phyloP scores from a whole-genome alignment of 371 early-diverging fungal species.

The Capillidium rhysosporum region DNA sequence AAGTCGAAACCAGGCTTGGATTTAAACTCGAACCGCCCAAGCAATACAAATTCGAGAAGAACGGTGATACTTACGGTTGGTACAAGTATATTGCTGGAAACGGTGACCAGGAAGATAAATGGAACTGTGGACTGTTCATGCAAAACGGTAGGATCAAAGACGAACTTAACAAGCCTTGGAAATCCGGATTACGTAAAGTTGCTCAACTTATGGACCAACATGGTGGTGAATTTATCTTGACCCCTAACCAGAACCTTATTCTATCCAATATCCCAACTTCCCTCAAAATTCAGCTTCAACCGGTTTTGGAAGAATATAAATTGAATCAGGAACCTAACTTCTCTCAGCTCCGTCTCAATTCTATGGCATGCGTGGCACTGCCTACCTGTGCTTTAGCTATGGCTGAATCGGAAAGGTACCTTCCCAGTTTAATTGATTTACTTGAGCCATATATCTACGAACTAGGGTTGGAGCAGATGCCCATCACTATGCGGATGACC shows the following conservation, averaged over 20 bases:
- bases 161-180: constrained; percentile 47
- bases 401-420: constrained; percentile 90
- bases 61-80: constrained; percentile 90
- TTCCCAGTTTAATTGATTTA: constrained; percentile 56
- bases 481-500: constrained; percentile 87
- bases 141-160: constrained; percentile 85
- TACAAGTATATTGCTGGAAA: too few relatives aligned
- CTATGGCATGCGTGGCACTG: constrained; percentile 87
- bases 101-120: constrained; percentile 53
- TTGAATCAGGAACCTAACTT: constrained; percentile 54
- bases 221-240: constrained; percentile 61
- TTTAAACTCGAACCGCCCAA: constrained; percentile 37
- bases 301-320: constrained; percentile 48
- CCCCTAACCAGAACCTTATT: constrained; percentile 79
- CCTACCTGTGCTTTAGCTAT: constrained; percentile 87
- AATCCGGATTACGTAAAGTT: constrained; percentile 59
- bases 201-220: constrained; percentile 34
- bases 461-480: constrained; percentile 60
- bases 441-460: constrained; percentile 59
- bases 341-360: constrained; percentile 60
- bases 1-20: constrained; percentile 62
- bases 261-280: constrained; percentile 52
- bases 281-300: constrained; percentile 46
- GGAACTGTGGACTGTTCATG: constrained; percentile 50
- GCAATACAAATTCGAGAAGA: constrained; percentile 56